Base-by-base conservation (phyloP, 129 eudicot species). In the Silybum marianum region DNA sequence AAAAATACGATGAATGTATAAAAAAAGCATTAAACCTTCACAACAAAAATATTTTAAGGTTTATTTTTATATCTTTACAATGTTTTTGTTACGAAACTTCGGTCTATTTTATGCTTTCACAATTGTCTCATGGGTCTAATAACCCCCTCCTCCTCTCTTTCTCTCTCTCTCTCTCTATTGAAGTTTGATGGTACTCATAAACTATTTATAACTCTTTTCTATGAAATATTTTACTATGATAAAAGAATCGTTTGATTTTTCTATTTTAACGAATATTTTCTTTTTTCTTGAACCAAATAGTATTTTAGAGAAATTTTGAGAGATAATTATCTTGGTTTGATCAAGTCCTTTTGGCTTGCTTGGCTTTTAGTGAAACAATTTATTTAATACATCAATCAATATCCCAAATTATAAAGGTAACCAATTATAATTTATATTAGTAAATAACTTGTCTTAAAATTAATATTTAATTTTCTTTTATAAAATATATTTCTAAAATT, bases 331-430 rank as follows among this genome's bases (percentile, higher is more conserved):
- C 11, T 74, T 74, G 75, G 74, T 78, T 67, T 66, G 84, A 79
- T 81, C 80, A 81, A 81, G 84, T 65, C 74, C 19, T 73, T 81
- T 74, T 74, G 54, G 75, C 30, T 51, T 74, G 75, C 69, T 65
- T 81, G 84, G 80, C 44, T 7, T 72, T 28, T 81, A 66, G 72
- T 60, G 78, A 80, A 62, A 80, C 54, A 80, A 23, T 14, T 71
- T 38, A 14, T 72, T 58, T 1, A 58, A 6, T 58, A n/a, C n/a
- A 58, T 18, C 9, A 54, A 54, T 4, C 18, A 16, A 14, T 18
- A 42, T 18, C 21, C 16, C n/a, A 54, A 4, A 51, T 51, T 51
- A 51, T 51, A 51, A 3, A 51, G 6, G 19, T 16, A 54, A n/a
- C 16, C 63, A 2, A 54, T 16, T 54, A 51, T 51, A 51, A 14